Percentiles rank a stretch among this genome's conserved stretches.
Evolutionary conservation across 2,329 filamentous ascomycete species (phyloP).

Genomic region (Fusarium nanum): DNA sequence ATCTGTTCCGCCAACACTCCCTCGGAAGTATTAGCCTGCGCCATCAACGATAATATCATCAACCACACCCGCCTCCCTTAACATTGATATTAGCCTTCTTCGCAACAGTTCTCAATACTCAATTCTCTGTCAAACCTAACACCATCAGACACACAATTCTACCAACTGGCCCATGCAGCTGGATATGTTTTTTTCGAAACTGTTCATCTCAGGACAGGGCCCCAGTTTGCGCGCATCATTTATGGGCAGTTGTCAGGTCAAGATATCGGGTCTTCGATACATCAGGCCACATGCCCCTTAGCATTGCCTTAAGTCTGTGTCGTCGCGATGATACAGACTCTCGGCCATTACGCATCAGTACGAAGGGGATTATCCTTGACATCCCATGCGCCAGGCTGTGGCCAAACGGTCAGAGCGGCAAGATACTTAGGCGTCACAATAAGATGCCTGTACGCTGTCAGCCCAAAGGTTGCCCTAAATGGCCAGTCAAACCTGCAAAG

Average conservation of each 20-base stretch:
- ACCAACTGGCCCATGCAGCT: background rate
- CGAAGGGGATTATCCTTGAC: no score
- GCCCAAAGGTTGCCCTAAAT: no score
- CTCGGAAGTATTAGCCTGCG: background rate
- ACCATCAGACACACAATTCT: accelerated
- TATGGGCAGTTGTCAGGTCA: background rate
- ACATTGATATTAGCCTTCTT: no score
- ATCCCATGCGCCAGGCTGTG: no score
- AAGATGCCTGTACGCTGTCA: no score
- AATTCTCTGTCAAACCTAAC: background rate
- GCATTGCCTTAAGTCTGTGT: background rate
- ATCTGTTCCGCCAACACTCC: background rate
- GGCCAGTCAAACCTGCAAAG: no score
- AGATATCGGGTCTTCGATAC: background rate
- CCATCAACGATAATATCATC: background rate
- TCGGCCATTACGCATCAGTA: no score
- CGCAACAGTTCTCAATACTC: no score
- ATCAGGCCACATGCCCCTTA: no score
- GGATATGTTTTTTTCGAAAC: background rate
- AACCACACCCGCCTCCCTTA: background rate
- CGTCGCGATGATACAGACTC: background rate
- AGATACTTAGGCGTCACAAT: no score
- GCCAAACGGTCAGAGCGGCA: no score
- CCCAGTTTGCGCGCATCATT: background rate
- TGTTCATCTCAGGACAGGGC: background rate